Conservation (phyloP, 257 asterid species). For the Nicotiana paniculata region DNA sequence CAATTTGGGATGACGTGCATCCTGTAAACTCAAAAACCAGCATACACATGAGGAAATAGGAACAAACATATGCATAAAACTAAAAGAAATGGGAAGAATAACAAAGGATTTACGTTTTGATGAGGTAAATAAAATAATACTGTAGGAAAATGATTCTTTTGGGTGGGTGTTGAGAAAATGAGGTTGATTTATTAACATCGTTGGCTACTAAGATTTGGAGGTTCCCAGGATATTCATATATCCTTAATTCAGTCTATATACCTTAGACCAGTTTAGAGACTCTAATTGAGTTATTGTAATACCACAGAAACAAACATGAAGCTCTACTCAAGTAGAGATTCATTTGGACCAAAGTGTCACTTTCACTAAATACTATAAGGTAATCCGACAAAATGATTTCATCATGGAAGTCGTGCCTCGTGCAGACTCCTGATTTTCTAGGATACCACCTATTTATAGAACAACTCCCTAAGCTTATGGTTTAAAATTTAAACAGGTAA, state of each 20-base stretch:
- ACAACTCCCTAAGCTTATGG: background rate
- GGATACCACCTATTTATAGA: background rate
- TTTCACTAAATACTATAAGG: background rate
- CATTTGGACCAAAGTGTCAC: background rate
- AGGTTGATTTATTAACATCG: background rate
- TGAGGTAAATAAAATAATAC: background rate
- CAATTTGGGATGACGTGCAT: conserved; percentile 67
- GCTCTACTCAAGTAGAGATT: background rate
- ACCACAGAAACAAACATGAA: background rate
- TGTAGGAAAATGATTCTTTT: background rate
- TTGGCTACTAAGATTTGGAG: background rate
- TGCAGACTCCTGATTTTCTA: background rate
- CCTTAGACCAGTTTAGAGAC: background rate
- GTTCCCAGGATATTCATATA: background rate
- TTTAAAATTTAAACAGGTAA: background rate
- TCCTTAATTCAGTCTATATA: background rate
- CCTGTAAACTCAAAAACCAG: conserved; percentile 44
- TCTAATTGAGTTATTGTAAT: background rate
- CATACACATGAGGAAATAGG: conserved; percentile 1
- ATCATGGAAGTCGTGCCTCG: background rate
- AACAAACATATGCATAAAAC: background rate
- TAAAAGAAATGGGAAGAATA: background rate
- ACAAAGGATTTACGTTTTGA: background rate
- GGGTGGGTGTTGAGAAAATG: background rate
- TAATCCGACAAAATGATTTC: background rate